Evolutionary conservation across 805 yeast species (phyloP).

Genomic region (Candida pini): DNA sequence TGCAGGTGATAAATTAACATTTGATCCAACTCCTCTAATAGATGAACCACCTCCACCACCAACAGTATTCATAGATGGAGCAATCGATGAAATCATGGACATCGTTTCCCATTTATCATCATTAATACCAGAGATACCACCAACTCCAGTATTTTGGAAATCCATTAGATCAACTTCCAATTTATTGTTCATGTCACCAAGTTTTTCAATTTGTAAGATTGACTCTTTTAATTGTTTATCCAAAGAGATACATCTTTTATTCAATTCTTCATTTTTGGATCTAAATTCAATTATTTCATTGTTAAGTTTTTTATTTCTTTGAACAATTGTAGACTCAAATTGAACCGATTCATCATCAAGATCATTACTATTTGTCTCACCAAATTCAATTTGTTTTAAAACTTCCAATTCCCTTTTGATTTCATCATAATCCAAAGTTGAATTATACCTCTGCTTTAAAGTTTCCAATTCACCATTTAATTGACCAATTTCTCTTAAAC

Average conservation of each 20-base stretch:
- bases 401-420: conserved; percentile 70
- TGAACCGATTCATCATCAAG: conserved; percentile 34
- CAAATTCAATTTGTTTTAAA: conserved; percentile 71
- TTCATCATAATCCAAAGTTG: conserved; percentile 70
- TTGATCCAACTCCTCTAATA: conserved; percentile 20
- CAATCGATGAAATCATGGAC: conserved; percentile 61
- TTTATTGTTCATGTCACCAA: conserved; percentile 46
- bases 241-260: conserved; percentile 34
- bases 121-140: conserved; percentile 23
- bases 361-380: conserved; percentile 33
- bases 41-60: conserved; percentile 2
- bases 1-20: conserved; percentile 47
- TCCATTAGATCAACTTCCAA: conserved; percentile 71
- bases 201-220: conserved; percentile 33
- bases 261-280: conserved; percentile 47
- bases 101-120: conserved; percentile 53
- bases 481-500: conserved; percentile 41
- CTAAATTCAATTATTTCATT: conserved; percentile 64
- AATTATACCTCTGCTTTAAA: conserved; percentile 43
- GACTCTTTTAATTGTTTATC: conserved; percentile 31
- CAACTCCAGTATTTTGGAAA: conserved; percentile 36
- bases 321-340: conserved; percentile 38
- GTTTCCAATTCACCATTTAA: conserved; percentile 44
- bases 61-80: conserved; percentile 25
- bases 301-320: conserved; percentile 68